These are phyloP conservation scores for Neofusicoccum laricinum DNA, from an alignment of 2,329 filamentous ascomycete genomes.

Conservation along the genomic window DNA sequence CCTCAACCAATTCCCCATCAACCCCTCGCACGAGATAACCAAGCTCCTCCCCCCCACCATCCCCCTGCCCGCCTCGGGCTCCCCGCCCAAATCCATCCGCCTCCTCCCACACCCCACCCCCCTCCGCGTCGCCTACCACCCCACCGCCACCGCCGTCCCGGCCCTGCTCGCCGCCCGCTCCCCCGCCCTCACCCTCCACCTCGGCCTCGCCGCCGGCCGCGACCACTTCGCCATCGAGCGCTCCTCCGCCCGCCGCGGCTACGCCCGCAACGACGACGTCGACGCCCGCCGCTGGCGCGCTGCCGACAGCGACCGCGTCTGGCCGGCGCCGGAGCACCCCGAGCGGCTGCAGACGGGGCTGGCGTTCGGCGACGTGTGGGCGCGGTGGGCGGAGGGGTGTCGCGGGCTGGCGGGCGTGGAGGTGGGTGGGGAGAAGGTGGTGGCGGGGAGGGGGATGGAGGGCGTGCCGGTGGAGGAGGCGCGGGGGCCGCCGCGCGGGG, in stretches of 20 bases:
- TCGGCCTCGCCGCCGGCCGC: slow-evolving; percentile 70
- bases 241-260: slow-evolving; percentile 68
- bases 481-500: background rate
- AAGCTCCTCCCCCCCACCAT: slow-evolving; percentile 52
- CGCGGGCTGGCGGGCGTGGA: background rate
- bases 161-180: slow-evolving; percentile 52
- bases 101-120: slow-evolving; percentile 65
- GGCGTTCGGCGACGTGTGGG: slow-evolving; percentile 23
- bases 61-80: slow-evolving; percentile 55
- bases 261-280: slow-evolving; percentile 64
- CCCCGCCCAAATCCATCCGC: slow-evolving; percentile 65
- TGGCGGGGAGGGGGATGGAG: slow-evolving; percentile 23
- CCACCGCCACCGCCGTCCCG: slow-evolving; percentile 63
- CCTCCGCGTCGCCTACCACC: slow-evolving; percentile 68
- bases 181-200: slow-evolving; percentile 67
- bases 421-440: slow-evolving; percentile 13
- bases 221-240: slow-evolving; percentile 70
- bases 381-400: slow-evolving; percentile 19
- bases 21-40: slow-evolving; percentile 80
- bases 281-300: slow-evolving; percentile 47
- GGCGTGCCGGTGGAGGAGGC: background rate
- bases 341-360: slow-evolving; percentile 25
- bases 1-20: slow-evolving; percentile 63
- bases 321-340: slow-evolving; percentile 22
- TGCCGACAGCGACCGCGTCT: slow-evolving; percentile 28